Base-by-base conservation (phyloP, 2,329 filamentous ascomycete genomes). In the Microcyclosporella mali region DNA sequence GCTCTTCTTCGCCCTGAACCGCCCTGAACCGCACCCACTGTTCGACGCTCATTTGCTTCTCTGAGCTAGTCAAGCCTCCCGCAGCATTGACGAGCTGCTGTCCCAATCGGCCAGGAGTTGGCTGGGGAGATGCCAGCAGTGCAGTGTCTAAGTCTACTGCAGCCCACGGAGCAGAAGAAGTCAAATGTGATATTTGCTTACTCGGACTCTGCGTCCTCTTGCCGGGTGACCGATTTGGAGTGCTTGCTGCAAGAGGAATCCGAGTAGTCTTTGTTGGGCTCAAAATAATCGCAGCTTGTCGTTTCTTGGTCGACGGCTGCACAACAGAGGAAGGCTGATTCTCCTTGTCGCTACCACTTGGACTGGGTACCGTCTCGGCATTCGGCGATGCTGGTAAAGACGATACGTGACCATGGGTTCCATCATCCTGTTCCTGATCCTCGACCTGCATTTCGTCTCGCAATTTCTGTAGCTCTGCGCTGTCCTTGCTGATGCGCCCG, bases 1-100 rank as follows among this genome's bases (percentile, higher is more conserved):
- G 70, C 62, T 81, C 82, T 65, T 82, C 79, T 69, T 97, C 89
- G 0, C 86, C 88, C 60, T 82, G 73, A 47, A 77, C 75, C 0
- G 92, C 92, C 53, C 92, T 89, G 66, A 82, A 78, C 45, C 81
- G 72, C 30, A 98, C 84, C 88, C 90, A 98, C 64, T 95, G 82
- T 63, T 95, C 88, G 0, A 97, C 87, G 4, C 82, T 90, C 89
- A 98, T 95, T 29, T 76, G 72, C 70, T 84, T 88, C 69, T 97
- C 92, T 0, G 81, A 78, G 40, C 76, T 84, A 2, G 78, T 83
- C 40, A 98, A 67, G 11, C 77, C 77, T 0, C 72, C 72, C 10
- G 68, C 2, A 70, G 57, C 82, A 74, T 52, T 65, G 61, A 55
- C 44, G 14, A 63, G 53, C 17, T 60, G 56, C 17, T 51, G 45